These are phyloP conservation scores for Macaranga tanarius DNA, from an alignment of 441 rosid species.

Conservation along the genomic window DNA sequence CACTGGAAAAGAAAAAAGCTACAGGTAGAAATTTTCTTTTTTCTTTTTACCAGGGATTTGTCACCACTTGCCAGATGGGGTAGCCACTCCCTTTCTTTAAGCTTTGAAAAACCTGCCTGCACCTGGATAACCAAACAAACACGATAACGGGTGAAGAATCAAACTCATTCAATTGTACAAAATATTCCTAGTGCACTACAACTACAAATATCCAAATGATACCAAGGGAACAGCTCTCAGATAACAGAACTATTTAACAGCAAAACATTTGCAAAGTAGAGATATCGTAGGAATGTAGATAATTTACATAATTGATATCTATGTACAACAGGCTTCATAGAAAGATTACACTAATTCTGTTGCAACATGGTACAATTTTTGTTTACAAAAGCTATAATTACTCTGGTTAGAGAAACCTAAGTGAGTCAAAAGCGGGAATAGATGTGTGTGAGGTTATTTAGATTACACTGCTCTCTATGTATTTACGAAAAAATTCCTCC, in stretches of 20 bases:
- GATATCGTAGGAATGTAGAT: neutral
- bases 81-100: no score
- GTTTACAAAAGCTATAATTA: conserved; percentile 12
- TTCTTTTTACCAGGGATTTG: neutral
- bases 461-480: conserved; percentile 40
- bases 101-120: no score
- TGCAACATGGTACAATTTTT: conserved; percentile 6
- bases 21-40: no score
- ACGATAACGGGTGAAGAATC: neutral
- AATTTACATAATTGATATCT: neutral
- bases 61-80: neutral
- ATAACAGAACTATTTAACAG: neutral
- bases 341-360: neutral
- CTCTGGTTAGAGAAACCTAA: neutral
- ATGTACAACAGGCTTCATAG: neutral
- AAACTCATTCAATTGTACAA: neutral
- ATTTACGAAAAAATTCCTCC: conserved; percentile 65
- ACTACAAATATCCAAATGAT: neutral
- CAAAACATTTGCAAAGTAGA: neutral
- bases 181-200: neutral
- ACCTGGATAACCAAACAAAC: neutral
- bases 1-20: neutral
- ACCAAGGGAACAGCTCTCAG: neutral
- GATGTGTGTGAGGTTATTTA: conserved; percentile 10
- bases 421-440: neutral